phyloP scores from a whole-genome alignment of 176 grass and related monocot genomes.

The Triticum timopheevii region DNA sequence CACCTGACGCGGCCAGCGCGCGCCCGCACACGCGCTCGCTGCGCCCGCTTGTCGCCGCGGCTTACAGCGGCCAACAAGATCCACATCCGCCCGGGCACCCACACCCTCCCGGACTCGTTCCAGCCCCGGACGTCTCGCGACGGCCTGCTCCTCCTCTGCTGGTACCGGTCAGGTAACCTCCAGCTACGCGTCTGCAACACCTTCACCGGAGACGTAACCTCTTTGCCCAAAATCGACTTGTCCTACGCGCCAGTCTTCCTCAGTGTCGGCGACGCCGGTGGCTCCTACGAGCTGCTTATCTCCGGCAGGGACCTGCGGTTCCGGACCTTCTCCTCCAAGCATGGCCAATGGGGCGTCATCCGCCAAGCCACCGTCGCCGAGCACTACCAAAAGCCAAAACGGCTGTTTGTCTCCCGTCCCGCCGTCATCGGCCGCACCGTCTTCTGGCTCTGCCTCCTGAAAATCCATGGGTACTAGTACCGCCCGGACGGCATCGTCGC shows the following conservation, averaged over 20 bases:
- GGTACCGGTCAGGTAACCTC: background rate
- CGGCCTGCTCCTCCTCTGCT: background rate
- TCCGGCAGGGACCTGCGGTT: background rate
- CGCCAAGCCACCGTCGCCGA: background rate
- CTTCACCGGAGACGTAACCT: too few relatives aligned
- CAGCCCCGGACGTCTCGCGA: background rate
- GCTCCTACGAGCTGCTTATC: slow-evolving; percentile 1
- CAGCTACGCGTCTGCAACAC: background rate
- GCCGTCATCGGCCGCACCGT: background rate
- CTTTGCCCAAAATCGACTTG: background rate
- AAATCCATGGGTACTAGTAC: too few relatives aligned
- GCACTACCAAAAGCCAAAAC: too few relatives aligned
- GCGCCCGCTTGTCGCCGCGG: too few relatives aligned
- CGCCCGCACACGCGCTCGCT: too few relatives aligned
- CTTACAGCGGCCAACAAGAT: too few relatives aligned
- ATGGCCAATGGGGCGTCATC: background rate
- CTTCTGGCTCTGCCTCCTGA: background rate
- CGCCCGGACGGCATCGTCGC: background rate
- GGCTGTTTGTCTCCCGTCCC: too few relatives aligned
- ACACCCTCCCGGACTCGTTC: background rate
- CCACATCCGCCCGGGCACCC: background rate
- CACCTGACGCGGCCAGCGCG: too few relatives aligned
- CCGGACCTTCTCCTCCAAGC: background rate
- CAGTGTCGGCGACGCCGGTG: too few relatives aligned
- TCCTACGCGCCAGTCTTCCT: background rate